A percentile compares a stretch with the other conserved stretches of the same genome.
These are phyloP conservation scores for Cenchrus fungigraminus DNA, from an alignment of 176 grass and related monocot species.

Conservation along the genomic window DNA sequence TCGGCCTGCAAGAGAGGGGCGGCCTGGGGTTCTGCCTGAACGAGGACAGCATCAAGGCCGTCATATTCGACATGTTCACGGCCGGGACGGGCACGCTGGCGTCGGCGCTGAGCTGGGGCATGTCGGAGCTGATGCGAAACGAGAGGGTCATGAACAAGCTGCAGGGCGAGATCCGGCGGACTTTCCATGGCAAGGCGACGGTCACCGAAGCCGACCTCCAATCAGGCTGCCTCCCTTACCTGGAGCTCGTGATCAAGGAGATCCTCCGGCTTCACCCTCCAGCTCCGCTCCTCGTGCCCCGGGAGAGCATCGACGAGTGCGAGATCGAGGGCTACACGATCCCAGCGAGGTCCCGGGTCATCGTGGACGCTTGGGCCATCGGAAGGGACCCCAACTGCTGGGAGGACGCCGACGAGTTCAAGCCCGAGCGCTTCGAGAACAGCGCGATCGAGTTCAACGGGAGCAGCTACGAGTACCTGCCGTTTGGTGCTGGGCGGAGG, in stretches of 20 bases:
- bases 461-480: neutral
- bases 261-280: conserved; percentile 55
- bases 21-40: conserved; percentile 6
- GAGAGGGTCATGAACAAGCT: conserved; percentile 32
- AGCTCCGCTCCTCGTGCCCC: conserved; percentile 43
- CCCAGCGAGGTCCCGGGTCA: neutral
- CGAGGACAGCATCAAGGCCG: conserved; percentile 35
- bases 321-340: conserved; percentile 50
- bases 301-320: conserved; percentile 16
- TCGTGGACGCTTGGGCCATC: neutral
- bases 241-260: conserved; percentile 51
- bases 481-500: neutral
- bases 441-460: neutral
- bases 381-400: neutral
- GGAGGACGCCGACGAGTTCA: neutral
- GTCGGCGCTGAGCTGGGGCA: conserved; percentile 42
- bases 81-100: conserved; percentile 33
- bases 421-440: neutral
- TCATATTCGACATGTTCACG: conserved; percentile 48
- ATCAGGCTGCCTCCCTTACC: conserved; percentile 21
- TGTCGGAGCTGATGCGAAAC: conserved; percentile 53
- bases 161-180: conserved; percentile 40
- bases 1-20: conserved; percentile 32
- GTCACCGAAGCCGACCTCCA: conserved; percentile 22
- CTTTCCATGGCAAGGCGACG: neutral